phyloP scores from a whole-genome alignment of 2,329 filamentous ascomycete genomes.

The Tolypocladium inflatum region DNA sequence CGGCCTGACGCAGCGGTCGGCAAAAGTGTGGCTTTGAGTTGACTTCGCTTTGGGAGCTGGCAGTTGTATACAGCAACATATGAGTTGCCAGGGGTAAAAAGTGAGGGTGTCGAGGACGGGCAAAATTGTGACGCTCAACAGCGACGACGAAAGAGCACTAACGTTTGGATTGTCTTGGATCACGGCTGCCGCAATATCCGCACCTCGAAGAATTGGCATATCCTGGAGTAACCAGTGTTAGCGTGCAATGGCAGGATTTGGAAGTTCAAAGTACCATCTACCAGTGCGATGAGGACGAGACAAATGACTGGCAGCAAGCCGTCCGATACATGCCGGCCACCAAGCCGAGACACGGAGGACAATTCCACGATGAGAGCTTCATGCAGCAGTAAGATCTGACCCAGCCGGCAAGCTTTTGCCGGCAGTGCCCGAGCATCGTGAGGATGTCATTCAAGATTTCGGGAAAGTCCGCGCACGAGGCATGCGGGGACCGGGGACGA shows the following conservation, averaged over 20 bases:
- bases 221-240: constrained; percentile 20
- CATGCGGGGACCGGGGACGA: neutral
- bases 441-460: neutral
- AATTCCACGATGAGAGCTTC: neutral
- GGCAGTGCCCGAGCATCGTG: neutral
- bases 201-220: constrained; percentile 43
- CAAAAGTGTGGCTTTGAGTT: neutral
- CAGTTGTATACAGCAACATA: neutral
- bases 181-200: constrained; percentile 40
- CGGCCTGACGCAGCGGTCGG: neutral
- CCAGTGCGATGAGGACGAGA: neutral
- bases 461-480: neutral
- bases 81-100: neutral
- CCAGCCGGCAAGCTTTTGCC: neutral
- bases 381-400: neutral
- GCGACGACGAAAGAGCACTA: constrained; percentile 9
- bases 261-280: neutral
- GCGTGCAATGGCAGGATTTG: neutral
- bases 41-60: neutral
- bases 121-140: neutral
- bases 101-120: neutral
- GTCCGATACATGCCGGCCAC: neutral
- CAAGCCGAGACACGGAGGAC: neutral
- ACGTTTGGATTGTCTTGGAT: constrained; percentile 42
- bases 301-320: neutral